phyloP scores from a whole-genome alignment of 495 filamentous ascomycete species.

The Tetracladium setigerum region DNA sequence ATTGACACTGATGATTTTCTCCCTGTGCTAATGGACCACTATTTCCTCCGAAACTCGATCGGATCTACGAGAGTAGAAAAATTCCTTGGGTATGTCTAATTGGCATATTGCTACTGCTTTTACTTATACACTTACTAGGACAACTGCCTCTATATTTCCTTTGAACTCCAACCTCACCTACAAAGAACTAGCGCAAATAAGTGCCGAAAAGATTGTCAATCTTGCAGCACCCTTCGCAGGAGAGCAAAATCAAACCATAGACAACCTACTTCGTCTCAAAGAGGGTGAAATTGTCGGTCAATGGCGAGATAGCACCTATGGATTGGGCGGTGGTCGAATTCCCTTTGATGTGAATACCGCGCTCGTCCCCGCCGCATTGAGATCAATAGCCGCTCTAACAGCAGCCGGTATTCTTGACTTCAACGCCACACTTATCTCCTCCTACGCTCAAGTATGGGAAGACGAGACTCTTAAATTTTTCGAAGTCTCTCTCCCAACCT shows the following conservation, averaged over 20 bases:
- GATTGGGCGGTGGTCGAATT: conserved; percentile 54
- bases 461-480: conserved; percentile 54
- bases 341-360: conserved; percentile 62
- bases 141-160: conserved; percentile 34
- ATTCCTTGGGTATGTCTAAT: conserved; percentile 35
- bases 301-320: conserved; percentile 55
- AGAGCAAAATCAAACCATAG: conserved; percentile 32
- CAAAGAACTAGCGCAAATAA: conserved; percentile 39
- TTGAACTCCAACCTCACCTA: conserved; percentile 45
- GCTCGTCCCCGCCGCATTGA: conserved; percentile 51
- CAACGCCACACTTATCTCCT: conserved; percentile 30
- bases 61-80: conserved; percentile 31
- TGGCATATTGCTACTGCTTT: neutral
- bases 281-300: conserved; percentile 48
- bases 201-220: conserved; percentile 50
- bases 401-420: conserved; percentile 37
- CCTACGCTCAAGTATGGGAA: conserved; percentile 55
- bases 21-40: conserved; percentile 47
- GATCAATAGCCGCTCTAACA: conserved; percentile 46
- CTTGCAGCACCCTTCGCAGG: conserved; percentile 45
- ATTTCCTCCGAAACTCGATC: conserved; percentile 42
- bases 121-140: conserved; percentile 18
- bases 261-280: conserved; percentile 51
- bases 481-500: conserved; percentile 35
- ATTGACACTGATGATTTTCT: conserved; percentile 59